Base-by-base conservation (phyloP, 2,329 filamentous ascomycete genomes). In the Ascochyta viciae-villosae region DNA sequence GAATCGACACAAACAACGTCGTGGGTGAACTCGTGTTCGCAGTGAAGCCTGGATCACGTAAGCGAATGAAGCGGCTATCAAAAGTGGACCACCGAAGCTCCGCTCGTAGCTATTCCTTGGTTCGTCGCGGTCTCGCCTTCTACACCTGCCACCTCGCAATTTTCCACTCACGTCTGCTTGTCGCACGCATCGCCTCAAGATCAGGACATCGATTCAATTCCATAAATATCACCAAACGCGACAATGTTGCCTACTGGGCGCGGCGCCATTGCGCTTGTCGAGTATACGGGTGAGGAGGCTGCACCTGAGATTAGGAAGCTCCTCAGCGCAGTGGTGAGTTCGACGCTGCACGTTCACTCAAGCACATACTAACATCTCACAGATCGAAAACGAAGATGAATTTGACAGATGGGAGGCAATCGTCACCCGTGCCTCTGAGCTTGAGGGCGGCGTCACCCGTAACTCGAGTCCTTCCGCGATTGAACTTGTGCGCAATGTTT, bases 391-490 rank as follows among this genome's bases (percentile, higher is more conserved):
- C 64, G 85, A 91, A 12, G 95, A 99, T 76, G 93, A 91, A 72
- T 98, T 96, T 71, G 94, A 97, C 68, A 85, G 86, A 58, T 99
- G 95, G 95, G 94, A 98, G 78, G 94, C 92, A 76, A 86, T 98
- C 53, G 88, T 97, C 64, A 88, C 88, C 67, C 87, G 89, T 45
- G 91, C 89, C 64, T 92, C 97, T 75, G 83, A 83, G 46, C 88
- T 96, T 61, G 95, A 99, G 73, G 94, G 93, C 58, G 95, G 94
- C 54, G 85, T 99, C 61, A 97, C 96, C 75, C 90, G 95, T 67
- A 99, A 99, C 79, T 98, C 95, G 38, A 97, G 91, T 74, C 93
- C 95, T 0, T 91, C 96, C 72, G 91, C 95, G 26, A 92, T 99
- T 67, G 88, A 92, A 19, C 89, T 92, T 10, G 89, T 92, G 52